phyloP scores from a whole-genome alignment of 2,329 filamentous ascomycete genomes.

The Microthyrium microscopicum region DNA sequence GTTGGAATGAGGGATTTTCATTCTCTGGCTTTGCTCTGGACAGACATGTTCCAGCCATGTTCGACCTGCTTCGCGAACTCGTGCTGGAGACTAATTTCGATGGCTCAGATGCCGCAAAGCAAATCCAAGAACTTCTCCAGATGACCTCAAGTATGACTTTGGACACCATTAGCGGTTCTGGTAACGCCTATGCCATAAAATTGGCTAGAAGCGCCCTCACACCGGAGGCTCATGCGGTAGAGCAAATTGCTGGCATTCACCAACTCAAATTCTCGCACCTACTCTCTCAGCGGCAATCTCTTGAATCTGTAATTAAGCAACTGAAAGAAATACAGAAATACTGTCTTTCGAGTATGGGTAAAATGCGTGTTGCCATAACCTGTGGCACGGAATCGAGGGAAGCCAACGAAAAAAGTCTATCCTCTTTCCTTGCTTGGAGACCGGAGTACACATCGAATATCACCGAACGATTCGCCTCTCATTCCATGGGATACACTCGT shows the following conservation, averaged over 20 bases:
- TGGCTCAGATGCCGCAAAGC: slow-evolving; percentile 59
- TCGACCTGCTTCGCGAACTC: slow-evolving; percentile 64
- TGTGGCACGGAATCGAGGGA: slow-evolving; percentile 60
- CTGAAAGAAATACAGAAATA: slow-evolving; percentile 72
- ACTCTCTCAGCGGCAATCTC: slow-evolving; percentile 50
- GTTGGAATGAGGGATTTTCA: slow-evolving; percentile 63
- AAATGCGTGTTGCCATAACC: slow-evolving; percentile 66
- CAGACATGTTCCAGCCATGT: slow-evolving; percentile 79
- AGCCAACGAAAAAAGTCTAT: slow-evolving; percentile 54
- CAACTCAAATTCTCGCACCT: slow-evolving; percentile 74
- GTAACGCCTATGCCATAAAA: slow-evolving; percentile 71
- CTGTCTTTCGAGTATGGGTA: slow-evolving; percentile 49
- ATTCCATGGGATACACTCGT: too few species aligned
- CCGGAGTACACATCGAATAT: too few species aligned
- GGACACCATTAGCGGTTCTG: slow-evolving; percentile 79
- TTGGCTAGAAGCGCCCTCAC: slow-evolving; percentile 71
- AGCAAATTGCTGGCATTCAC: slow-evolving; percentile 79
- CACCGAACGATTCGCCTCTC: too few species aligned
- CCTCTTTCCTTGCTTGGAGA: slow-evolving; percentile 51
- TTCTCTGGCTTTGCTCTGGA: slow-evolving; percentile 81
- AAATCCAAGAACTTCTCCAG: slow-evolving; percentile 75
- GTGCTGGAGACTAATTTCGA: slow-evolving; percentile 84
- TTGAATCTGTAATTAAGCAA: slow-evolving; percentile 62
- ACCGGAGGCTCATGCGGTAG: slow-evolving; percentile 51
- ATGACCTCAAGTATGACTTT: slow-evolving; percentile 77